phyloP scores from a whole-genome alignment of 1,284 basidiomycete genomes.

The Volvariella volvacea region DNA sequence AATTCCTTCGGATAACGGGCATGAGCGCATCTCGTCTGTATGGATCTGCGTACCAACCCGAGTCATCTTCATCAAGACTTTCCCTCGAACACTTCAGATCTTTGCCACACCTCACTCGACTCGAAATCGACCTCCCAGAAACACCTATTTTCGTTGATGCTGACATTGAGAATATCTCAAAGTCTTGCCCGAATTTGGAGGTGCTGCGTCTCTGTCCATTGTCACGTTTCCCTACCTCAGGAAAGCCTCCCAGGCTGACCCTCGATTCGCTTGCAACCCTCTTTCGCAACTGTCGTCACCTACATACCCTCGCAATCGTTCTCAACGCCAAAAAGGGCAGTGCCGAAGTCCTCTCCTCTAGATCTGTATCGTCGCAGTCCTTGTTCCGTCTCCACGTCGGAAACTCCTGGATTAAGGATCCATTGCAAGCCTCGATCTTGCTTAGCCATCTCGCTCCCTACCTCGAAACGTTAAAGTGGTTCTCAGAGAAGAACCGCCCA shows the following conservation, averaged over 20 bases:
- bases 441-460: conserved; percentile 70
- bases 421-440: conserved; percentile 59
- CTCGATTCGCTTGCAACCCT: conserved; percentile 56
- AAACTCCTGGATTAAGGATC: conserved; percentile 63
- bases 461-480: conserved; percentile 63
- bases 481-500: conserved; percentile 66
- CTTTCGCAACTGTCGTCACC: conserved; percentile 45
- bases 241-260: conserved; percentile 46
- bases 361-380: conserved; percentile 49
- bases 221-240: conserved; percentile 50
- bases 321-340: conserved; percentile 49
- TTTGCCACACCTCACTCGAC: conserved; percentile 45
- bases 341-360: conserved; percentile 36
- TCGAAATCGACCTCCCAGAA: conserved; percentile 72
- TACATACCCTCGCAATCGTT: conserved; percentile 60
- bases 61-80: conserved; percentile 46
- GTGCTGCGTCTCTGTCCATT: conserved; percentile 57
- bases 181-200: conserved; percentile 60
- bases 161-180: conserved; percentile 52
- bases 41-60: conserved; percentile 56
- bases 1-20: conserved; percentile 52
- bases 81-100: conserved; percentile 51
- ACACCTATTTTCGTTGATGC: conserved; percentile 55
- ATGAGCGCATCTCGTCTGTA: conserved; percentile 57
- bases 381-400: conserved; percentile 64